A percentile compares a stretch with the other conserved stretches of the same genome.
Conservation (phyloP, 2,329 filamentous ascomycete species). For the Venturia carpophila region DNA sequence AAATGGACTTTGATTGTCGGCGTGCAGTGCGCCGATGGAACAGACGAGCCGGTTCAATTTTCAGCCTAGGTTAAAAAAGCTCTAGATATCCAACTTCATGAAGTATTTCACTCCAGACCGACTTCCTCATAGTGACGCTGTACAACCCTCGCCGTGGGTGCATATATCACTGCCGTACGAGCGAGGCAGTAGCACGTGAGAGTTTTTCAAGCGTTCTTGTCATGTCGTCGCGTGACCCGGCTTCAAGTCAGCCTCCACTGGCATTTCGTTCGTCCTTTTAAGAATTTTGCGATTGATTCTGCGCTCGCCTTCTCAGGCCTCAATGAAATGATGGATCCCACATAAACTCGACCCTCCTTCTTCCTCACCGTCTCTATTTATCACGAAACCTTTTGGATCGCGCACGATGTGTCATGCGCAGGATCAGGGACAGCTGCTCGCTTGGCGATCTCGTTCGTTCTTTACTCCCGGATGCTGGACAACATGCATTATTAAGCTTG, state of each 20-base stretch:
- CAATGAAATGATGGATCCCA: neutral
- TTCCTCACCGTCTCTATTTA: neutral
- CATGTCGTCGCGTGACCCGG: neutral
- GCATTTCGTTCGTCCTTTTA: neutral
- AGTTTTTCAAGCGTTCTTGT: neutral
- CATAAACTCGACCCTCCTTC: neutral
- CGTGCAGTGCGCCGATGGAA: neutral
- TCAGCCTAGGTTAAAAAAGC: neutral
- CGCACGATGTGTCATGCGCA: conserved; percentile 8
- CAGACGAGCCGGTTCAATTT: neutral
- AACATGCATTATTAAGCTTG: neutral
- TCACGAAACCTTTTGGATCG: neutral
- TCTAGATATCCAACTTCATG: neutral
- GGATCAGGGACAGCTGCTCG: neutral
- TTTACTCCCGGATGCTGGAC: neutral
- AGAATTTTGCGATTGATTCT: neutral
- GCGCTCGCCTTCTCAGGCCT: neutral
- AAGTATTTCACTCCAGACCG: neutral
- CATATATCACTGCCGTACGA: neutral
- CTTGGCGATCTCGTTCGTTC: neutral
- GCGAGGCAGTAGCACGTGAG: neutral
- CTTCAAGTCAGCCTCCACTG: neutral
- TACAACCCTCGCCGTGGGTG: neutral
- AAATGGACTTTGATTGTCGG: neutral
- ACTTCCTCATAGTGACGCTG: neutral